These are phyloP conservation scores for Cucumis sativus DNA, from an alignment of 306 rosid genomes.

Conservation along the genomic window Cucumber_9930_V3 NC_026657.2:9353001-9353500, in stretches of 20 bases:
- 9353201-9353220: background rate
- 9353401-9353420: slow-evolving; percentile 5
- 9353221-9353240: background rate
- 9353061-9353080: background rate
- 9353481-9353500: background rate
- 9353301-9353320: background rate
- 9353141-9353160: slow-evolving; percentile 2
- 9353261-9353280: background rate
- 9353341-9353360: background rate
- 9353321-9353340: background rate
- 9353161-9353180: background rate
- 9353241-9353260: background rate
- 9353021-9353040: background rate
- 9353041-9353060: background rate
- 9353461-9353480: background rate
- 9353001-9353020: background rate
- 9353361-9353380: background rate
- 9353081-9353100: background rate
- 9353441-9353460: background rate
- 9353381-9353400: background rate
- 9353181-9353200: background rate
- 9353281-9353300: background rate
- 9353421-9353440: slow-evolving; percentile 16
- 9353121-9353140: slow-evolving; percentile 10
- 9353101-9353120: background rate